Evolutionary conservation across 148 eudicot genomes (phyloP).

Genomic region (Nyssa sinensis): DNA sequence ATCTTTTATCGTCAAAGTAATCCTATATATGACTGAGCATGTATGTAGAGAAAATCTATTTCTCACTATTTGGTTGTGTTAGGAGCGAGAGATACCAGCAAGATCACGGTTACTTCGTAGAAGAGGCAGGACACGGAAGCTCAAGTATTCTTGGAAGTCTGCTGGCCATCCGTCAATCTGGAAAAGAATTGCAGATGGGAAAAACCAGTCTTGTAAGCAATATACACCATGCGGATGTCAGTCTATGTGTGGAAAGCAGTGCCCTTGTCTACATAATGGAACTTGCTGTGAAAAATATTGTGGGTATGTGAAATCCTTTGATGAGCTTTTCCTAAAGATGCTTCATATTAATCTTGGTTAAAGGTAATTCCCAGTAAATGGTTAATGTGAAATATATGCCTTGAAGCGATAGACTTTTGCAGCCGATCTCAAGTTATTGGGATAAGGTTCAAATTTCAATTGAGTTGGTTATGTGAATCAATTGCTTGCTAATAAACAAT

Average conservation of each 20-base stretch:
- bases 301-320: constrained; percentile 45
- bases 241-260: constrained; percentile 78
- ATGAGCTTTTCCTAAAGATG: background rate
- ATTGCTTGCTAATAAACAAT: background rate
- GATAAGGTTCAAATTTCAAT: background rate
- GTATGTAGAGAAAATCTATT: constrained; percentile 6
- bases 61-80: constrained; percentile 7
- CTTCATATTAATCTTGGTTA: background rate
- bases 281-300: constrained; percentile 96
- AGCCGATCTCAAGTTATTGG: constrained; percentile 6
- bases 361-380: background rate
- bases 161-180: constrained; percentile 76
- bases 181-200: constrained; percentile 74
- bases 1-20: background rate
- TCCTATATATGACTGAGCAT: background rate
- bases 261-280: constrained; percentile 73
- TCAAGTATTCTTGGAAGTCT: constrained; percentile 78
- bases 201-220: constrained; percentile 56
- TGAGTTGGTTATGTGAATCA: constrained; percentile 6
- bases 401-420: background rate
- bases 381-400: background rate
- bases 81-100: constrained; percentile 53
- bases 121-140: constrained; percentile 71
- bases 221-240: constrained; percentile 81
- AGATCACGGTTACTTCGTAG: constrained; percentile 68